Conservation (phyloP, 441 rosid species). For the Oxalis stricta region DNA sequence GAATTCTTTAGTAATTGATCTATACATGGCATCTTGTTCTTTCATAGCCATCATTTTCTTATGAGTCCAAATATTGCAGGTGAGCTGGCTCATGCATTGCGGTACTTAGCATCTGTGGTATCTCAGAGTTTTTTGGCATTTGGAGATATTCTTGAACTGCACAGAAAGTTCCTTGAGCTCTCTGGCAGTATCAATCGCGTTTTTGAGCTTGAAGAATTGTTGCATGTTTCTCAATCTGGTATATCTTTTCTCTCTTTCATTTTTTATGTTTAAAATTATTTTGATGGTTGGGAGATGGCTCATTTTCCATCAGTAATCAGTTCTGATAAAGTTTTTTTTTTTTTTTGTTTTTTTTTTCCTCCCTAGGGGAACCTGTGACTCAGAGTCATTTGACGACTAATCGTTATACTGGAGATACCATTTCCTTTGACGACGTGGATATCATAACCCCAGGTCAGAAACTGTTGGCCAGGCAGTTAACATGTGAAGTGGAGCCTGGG, state of each 20-base stretch:
- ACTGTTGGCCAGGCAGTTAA: conserved; percentile 75
- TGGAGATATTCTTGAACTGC: conserved; percentile 92
- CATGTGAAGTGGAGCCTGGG: conserved; percentile 61
- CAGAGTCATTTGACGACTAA: conserved; percentile 20
- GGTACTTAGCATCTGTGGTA: conserved; percentile 95
- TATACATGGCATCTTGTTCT: background rate
- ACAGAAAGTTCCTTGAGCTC: conserved; percentile 85
- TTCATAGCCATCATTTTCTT: conserved; percentile 7
- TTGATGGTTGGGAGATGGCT: too few relatives aligned
- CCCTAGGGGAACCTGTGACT: conserved; percentile 27
- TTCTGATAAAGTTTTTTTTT: conserved; percentile 13
- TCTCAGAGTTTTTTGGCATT: conserved; percentile 99
- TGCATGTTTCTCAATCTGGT: conserved; percentile 86
- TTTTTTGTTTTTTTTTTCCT: too few relatives aligned
- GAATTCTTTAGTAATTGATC: conserved; percentile 5
- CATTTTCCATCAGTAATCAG: too few relatives aligned
- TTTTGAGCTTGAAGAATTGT: conserved; percentile 94
- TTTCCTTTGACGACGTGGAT: conserved; percentile 80
- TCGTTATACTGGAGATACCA: conserved; percentile 30
- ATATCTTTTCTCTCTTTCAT: conserved; percentile 10
- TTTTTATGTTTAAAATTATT: too few relatives aligned
- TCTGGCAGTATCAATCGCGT: conserved; percentile 89
- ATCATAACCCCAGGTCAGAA: conserved; percentile 89
- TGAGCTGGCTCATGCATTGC: conserved; percentile 94
- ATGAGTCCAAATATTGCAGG: conserved; percentile 35